Base-by-base conservation (phyloP, 192 early-diverging fungal genomes). In the Mortierella hygrophila region DNA sequence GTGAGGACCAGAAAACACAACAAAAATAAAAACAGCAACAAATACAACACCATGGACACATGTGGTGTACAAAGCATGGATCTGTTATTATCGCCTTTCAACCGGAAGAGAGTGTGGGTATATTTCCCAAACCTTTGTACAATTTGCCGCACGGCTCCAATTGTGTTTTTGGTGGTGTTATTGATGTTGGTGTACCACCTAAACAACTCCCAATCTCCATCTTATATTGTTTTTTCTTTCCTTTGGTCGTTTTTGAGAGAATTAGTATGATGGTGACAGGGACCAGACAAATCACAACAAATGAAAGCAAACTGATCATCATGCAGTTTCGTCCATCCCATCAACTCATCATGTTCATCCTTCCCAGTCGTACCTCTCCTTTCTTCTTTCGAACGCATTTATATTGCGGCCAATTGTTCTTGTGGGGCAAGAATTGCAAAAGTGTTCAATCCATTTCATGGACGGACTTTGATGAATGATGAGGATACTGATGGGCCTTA, bases 11-110 rank as follows among this genome's bases (percentile, higher is more conserved):
- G 44, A 46, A 46, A 46, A 46, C 44, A 15, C 10, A 13, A 46
- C 44, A 46, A 46, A 11, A 46, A 15, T 15, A 46, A 46, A 9
- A 4, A 26, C 10, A 65, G 29, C 13, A 65, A 65, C 9, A 10
- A 65, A 65, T 35, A 32, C 60, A 65, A 65, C 60, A 32, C 32
- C 60, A 65, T 65, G 60, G 11, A 65, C 60, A 65, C 60, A 65
- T 65, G 60, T 65, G 60, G 60, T 29, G 60, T 13, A 65, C 60
- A 65, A 65, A 65, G 29, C 60, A 65, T 32, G n/a, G 60, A 65
- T 65, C 60, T 65, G 60, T 65, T 26, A 65, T 32, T n/a, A 35
- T 65, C 29, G 10, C n/a, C 21, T 26, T 57, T 52, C 49, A 52
- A 52, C 18, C 11, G 10, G 13, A 52, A 6, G 18, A 52, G 49